A percentile compares a stretch with the other conserved stretches of the same genome.
These are phyloP conservation scores for Trametes hirsuta DNA, from an alignment of 1,284 basidiomycete species.

Conservation along the genomic window DNA sequence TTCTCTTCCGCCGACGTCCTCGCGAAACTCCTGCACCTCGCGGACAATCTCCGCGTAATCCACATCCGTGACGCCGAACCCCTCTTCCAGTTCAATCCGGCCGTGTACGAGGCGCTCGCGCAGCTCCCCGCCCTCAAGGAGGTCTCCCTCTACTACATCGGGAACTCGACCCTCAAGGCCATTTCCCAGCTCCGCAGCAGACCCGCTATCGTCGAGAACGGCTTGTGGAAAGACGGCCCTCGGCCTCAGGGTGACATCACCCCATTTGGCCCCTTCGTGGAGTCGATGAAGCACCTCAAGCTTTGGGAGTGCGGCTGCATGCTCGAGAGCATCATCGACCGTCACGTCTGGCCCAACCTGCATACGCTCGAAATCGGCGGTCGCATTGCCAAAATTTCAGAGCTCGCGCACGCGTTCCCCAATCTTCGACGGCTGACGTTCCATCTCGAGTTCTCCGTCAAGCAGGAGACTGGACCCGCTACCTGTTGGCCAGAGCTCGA, in stretches of 20 bases:
- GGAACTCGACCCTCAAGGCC: constrained; percentile 28
- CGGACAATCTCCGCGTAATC: constrained; percentile 26
- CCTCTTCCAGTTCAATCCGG: constrained; percentile 26
- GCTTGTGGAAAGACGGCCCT: constrained; percentile 30
- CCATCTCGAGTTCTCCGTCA: constrained; percentile 28
- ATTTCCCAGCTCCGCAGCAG: constrained; percentile 24
- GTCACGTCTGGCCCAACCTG: constrained; percentile 24
- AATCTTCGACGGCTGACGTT: constrained; percentile 30
- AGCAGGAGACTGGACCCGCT: constrained; percentile 26
- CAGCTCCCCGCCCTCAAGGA: constrained; percentile 22
- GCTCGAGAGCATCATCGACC: constrained; percentile 27
- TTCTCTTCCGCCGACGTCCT: constrained; percentile 27
- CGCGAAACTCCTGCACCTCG: constrained; percentile 23
- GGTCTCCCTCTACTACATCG: constrained; percentile 29
- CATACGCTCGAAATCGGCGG: constrained; percentile 29
- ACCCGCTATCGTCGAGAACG: constrained; percentile 27
- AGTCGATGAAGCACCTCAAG: constrained; percentile 24
- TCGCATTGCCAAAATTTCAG: constrained; percentile 26
- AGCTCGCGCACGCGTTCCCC: constrained; percentile 27
- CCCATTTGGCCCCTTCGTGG: constrained; percentile 24
- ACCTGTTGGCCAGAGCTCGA: constrained; percentile 28
- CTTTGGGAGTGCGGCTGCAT: constrained; percentile 31
- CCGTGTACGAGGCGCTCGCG: constrained; percentile 25
- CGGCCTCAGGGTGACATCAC: constrained; percentile 28
- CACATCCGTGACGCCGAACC: constrained; percentile 29